Conservation (phyloP, 2,329 filamentous ascomycete species). For the Metarhizium album region DNA sequence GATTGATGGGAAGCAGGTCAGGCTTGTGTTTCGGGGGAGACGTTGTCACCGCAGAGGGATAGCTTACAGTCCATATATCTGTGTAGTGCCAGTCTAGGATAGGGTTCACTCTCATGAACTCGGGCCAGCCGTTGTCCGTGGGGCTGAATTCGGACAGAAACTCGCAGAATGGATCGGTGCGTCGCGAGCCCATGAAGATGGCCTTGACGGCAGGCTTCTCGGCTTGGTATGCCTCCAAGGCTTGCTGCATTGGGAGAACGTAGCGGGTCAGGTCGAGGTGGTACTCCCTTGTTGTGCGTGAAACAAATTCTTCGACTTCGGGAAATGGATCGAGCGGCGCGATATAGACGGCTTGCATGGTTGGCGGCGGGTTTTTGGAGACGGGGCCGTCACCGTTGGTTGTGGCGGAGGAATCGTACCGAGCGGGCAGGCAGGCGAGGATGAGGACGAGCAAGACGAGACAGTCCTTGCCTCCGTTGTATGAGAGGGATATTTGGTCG, state of each 20-base stretch:
- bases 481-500: slow-evolving; percentile 75
- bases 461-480: slow-evolving; percentile 97
- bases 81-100: slow-evolving; percentile 96
- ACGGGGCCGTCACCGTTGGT: slow-evolving; percentile 7
- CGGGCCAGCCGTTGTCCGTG: slow-evolving; percentile 84
- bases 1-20: not conserved
- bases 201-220: slow-evolving; percentile 56
- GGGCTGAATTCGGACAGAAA: slow-evolving; percentile 70
- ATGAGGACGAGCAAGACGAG: slow-evolving; percentile 84
- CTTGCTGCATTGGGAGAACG: slow-evolving; percentile 67
- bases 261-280: slow-evolving; percentile 68
- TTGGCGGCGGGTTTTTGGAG: slow-evolving; percentile 23
- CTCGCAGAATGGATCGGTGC: slow-evolving; percentile 86
- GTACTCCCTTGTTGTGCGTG: slow-evolving; percentile 53
- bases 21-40: not conserved
- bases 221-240: slow-evolving; percentile 65
- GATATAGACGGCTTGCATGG: slow-evolving; percentile 78
- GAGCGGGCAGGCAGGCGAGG: slow-evolving; percentile 48
- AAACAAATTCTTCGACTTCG: slow-evolving; percentile 79
- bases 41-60: not conserved
- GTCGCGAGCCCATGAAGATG: slow-evolving; percentile 51
- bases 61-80: slow-evolving; percentile 82
- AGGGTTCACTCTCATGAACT: slow-evolving; percentile 86
- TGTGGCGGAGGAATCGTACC: slow-evolving; percentile 14
- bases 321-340: slow-evolving; percentile 73